Evolutionary conservation across 2,329 filamentous ascomycete genomes (phyloP), one percentile per base, ranked within the genome.

Genomic region (Ophiostoma ips): DNA sequence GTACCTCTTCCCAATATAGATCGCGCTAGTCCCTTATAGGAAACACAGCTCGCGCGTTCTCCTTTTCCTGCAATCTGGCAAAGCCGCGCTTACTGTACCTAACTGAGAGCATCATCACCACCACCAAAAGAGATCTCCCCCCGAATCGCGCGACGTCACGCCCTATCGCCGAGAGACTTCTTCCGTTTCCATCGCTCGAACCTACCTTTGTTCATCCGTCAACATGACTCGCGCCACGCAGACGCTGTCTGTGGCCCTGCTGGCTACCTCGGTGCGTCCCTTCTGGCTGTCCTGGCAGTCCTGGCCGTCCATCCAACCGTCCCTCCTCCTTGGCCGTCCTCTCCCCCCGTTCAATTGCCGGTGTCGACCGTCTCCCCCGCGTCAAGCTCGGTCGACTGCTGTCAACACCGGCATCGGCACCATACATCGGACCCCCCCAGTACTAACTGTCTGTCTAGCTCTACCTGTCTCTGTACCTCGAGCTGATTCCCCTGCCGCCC

Each of bases 181-280:
- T 28, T 28, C 24, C 24, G 24, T 5, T 28, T 28, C 24, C 24
- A 28, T 28, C 24, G 4, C 24, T 16, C 41, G 41, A 33, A 24
- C 15, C 11, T 9, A 24, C n/a, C 15, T 16, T 5, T 30, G 7
- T 28, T 24, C 19, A 12, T 9, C 7, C 48, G 18, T 59, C 69
- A 81, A 57, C 56, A 96, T 96, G 92, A 95, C 92, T 58, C 87
- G 89, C 68, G 92, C 92, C 19, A 83, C 87, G 66, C 89, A 96
- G 68, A 90, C 87, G 57, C 82, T 95, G 64, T 94, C 88, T 55
- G 75, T 95, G 62, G 83, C 81, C 62, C 80, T 95, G 61, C 76
- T 95, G 59, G 77, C 92, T 67, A 87, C 86, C 60, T 94, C 89
- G 35, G 89, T 95, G 82, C 60, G 79, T 57, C 36, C 5, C n/a